Base-by-base conservation (phyloP, 2,329 filamentous ascomycete species). In the Tolypocladium pustulatum region DNA sequence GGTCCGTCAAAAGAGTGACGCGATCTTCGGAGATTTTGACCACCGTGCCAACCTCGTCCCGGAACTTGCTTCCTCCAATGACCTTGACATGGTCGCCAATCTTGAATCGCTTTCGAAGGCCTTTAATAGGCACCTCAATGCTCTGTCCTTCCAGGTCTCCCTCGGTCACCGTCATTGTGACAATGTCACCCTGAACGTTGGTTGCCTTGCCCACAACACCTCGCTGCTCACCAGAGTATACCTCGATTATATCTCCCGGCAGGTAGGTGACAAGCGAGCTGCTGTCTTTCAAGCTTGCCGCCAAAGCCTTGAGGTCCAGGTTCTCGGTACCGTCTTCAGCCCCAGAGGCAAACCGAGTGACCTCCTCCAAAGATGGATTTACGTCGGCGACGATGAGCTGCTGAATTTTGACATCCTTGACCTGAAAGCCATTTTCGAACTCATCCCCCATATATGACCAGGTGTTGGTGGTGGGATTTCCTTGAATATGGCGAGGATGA, bases 31-130 rank as follows among this genome's bases (percentile, higher is more conserved):
- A 88, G 64, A 97, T 94, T 71, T 91, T 90, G 64, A 97, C 91
- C 56, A 99, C 92, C 84, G 97, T 96, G 73, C 94, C 94, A 52
- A 97, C 89, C 75, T 99, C 94, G 66, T 97, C 94, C 58, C 90
- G 86, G 72, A 92, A 97, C 66, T 91, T 89, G 76, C 92, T 96
- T 43, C 92, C 93, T 58, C 94, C 93, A 70, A 97, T 96, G 65
- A 99, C 94, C 77, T 97, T 97, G 77, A 99, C 94, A 69, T 99
- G 94, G 68, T 99, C 94, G 78, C 94, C 94, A 62, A 92, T 83
- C 64, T 83, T 86, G 81, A 99, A 99, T 36, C 90, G 84, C 75
- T 99, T 99, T 59, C 94, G 89, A 32, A 99, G 80, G 52, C 90
- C 90, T 74, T 94, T 95, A 62, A 91, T 88, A 1, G 94, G 94